phyloP scores from a whole-genome alignment of 2,329 filamentous ascomycete genomes.

The Polychaeton citri region DNA sequence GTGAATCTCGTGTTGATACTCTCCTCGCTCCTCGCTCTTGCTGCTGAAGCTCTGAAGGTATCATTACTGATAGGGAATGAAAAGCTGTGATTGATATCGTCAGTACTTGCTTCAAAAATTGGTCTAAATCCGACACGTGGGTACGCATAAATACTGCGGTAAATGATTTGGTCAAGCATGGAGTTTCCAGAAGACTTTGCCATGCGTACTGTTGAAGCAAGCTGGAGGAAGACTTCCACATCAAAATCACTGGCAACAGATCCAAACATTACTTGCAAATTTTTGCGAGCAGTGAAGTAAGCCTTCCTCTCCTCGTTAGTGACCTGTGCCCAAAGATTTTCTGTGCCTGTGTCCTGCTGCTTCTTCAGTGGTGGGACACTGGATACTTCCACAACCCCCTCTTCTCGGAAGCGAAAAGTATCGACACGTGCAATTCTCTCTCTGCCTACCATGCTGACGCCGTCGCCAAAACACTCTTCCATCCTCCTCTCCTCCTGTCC shows the following conservation, averaged over 20 bases:
- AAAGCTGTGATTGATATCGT: slow-evolving; percentile 6
- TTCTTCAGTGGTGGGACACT: no score
- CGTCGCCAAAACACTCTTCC: no score
- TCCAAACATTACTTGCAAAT: slow-evolving; percentile 8
- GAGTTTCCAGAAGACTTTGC: slow-evolving; percentile 8
- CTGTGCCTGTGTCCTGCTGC: no score
- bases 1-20: slow-evolving; percentile 38
- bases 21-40: slow-evolving; percentile 34
- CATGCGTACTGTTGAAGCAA: slow-evolving; percentile 9
- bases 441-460: no score
- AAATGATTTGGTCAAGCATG: slow-evolving; percentile 7
- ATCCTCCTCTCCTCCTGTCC: neutral
- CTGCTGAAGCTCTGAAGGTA: slow-evolving; percentile 10
- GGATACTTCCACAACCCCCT: no score
- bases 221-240: slow-evolving; percentile 13
- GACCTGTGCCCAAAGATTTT: slow-evolving; percentile 2
- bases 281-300: slow-evolving; percentile 6
- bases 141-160: slow-evolving; percentile 5
- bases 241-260: slow-evolving; percentile 8
- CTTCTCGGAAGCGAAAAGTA: no score
- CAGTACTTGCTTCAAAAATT: neutral
- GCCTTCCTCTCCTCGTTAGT: slow-evolving; percentile 7
- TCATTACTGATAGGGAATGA: slow-evolving; percentile 2
- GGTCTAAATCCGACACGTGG: slow-evolving; percentile 5
- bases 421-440: no score